Evolutionary conservation across 345 rosid genomes (phyloP).

Genomic region (Erucastrum elatum): DNA sequence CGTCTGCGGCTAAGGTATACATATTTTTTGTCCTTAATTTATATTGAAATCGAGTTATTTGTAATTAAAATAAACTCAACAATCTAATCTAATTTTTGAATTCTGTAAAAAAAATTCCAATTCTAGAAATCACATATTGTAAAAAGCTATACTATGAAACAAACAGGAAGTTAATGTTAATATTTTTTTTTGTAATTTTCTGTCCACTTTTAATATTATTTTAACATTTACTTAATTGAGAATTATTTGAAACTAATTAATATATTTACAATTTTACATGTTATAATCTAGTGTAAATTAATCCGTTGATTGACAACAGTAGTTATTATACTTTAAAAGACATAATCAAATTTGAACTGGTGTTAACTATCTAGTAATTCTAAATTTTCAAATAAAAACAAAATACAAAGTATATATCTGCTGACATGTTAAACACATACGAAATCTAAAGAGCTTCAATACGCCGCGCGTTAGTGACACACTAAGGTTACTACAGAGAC

Average conservation of each 20-base stretch:
- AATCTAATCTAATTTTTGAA: background rate
- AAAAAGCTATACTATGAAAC: background rate
- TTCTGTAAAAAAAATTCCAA: background rate
- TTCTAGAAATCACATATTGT: background rate
- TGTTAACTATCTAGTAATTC: background rate
- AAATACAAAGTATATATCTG: background rate
- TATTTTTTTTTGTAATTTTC: background rate
- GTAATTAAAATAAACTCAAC: background rate
- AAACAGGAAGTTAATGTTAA: background rate
- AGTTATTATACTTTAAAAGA: too few relatives aligned
- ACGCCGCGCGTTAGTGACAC: conserved; percentile 34
- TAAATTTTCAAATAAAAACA: background rate
- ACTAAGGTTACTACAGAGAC: background rate
- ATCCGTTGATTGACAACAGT: too few relatives aligned
- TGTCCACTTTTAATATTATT: background rate
- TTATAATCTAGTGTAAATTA: background rate
- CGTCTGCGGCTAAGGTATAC: background rate
- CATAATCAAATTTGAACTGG: too few relatives aligned
- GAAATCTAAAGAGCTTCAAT: background rate
- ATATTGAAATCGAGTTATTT: background rate
- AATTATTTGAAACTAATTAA: background rate
- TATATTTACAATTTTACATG: background rate
- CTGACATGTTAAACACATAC: background rate
- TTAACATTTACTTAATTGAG: background rate
- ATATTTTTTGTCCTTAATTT: background rate